phyloP scores from a whole-genome alignment of 169 alveolate genomes.

The Amoebophrya sp. region DNA sequence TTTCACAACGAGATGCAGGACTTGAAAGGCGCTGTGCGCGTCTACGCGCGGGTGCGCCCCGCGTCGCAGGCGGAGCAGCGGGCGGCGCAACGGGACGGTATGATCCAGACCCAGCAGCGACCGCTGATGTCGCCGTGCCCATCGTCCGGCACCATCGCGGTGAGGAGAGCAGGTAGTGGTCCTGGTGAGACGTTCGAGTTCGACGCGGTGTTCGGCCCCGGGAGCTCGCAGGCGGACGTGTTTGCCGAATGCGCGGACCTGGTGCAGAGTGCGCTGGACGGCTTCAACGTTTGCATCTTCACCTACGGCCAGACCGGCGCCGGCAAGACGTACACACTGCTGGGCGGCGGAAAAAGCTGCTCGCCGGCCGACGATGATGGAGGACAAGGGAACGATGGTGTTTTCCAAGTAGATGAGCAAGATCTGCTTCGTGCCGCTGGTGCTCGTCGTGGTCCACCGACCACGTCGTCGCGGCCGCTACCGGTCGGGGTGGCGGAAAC shows the following conservation, averaged over 20 bases:
- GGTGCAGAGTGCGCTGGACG: constrained; percentile 25
- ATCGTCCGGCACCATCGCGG: no score
- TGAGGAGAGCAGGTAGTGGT: no score
- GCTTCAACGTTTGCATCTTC: constrained; percentile 41
- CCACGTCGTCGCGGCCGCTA: no score
- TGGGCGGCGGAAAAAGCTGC: no score
- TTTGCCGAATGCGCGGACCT: background rate
- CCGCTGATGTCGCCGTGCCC: no score
- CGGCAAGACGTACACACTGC: constrained; percentile 27
- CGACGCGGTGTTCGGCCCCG: background rate
- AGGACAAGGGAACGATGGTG: no score
- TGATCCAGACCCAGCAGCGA: no score
- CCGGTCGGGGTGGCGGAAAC: background rate
- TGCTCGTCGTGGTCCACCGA: no score
- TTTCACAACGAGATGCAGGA: background rate
- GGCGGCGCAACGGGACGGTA: no score
- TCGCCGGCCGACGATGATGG: no score
- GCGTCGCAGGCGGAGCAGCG: background rate
- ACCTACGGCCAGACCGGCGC: constrained; percentile 47
- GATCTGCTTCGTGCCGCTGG: no score
- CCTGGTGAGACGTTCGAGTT: background rate
- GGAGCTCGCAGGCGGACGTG: background rate
- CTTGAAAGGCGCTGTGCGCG: background rate
- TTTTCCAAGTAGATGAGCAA: no score
- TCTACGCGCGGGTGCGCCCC: background rate